Conservation (phyloP, 257 asterid species). For the Forsythia viridissima region DNA sequence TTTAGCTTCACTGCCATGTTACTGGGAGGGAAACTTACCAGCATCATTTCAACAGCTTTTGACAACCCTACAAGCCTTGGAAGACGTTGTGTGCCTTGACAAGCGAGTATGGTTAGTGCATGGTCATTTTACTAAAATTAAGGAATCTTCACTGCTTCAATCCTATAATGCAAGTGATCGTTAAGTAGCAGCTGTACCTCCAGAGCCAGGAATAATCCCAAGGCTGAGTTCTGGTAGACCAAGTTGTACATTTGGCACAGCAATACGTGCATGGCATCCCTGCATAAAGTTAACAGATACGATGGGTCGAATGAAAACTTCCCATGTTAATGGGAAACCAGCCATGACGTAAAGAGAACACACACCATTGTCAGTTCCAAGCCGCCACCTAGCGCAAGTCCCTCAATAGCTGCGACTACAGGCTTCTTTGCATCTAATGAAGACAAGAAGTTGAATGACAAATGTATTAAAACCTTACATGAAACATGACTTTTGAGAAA, state of each 20-base stretch:
- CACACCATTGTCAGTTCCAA: slow-evolving; percentile 90
- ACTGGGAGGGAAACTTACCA: slow-evolving; percentile 58
- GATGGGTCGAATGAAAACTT: slow-evolving; percentile 3
- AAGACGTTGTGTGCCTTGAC: slow-evolving; percentile 91
- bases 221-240: slow-evolving; percentile 97
- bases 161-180: slow-evolving; percentile 9
- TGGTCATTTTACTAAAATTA: slow-evolving; percentile 21
- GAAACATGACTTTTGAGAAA: neutral
- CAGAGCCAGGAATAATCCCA: slow-evolving; percentile 93
- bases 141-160: slow-evolving; percentile 15
- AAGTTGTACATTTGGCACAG: slow-evolving; percentile 74
- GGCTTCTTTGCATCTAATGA: slow-evolving; percentile 86
- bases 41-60: slow-evolving; percentile 81
- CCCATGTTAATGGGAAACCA: slow-evolving; percentile 10
- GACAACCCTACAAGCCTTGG: slow-evolving; percentile 93
- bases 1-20: slow-evolving; percentile 12
- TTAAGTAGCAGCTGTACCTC: slow-evolving; percentile 55
- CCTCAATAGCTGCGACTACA: slow-evolving; percentile 86
- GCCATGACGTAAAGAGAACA: slow-evolving; percentile 14
- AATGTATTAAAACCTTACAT: neutral
- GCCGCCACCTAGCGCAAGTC: slow-evolving; percentile 99
- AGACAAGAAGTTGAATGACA: slow-evolving; percentile 23
- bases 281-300: slow-evolving; percentile 34
- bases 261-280: slow-evolving; percentile 97
- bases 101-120: slow-evolving; percentile 22